phyloP scores from a whole-genome alignment of 768 basidiomycete species.

The Mycena chlorophos region DNA sequence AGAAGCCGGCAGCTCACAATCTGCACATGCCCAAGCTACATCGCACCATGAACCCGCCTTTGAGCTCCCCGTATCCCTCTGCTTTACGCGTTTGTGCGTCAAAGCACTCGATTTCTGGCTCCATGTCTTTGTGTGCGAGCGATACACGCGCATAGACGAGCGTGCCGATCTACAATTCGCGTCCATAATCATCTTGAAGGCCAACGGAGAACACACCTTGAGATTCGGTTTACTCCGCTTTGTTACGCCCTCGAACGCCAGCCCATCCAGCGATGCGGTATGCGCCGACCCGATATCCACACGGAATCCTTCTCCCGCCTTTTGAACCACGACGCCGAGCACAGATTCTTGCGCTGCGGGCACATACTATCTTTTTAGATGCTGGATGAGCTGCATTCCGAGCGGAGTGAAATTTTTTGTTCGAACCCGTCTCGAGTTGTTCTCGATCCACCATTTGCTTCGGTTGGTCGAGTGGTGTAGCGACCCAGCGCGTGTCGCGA shows the following conservation, averaged over 20 bases:
- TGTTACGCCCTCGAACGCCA: conserved; percentile 95
- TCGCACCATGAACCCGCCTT: conserved; percentile 79
- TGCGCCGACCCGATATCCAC: conserved; percentile 94
- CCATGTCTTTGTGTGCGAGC: conserved; percentile 95
- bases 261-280: conserved; percentile 77
- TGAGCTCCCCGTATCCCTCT: conserved; percentile 92
- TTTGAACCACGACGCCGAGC: conserved; percentile 77
- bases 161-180: conserved; percentile 94
- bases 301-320: conserved; percentile 85
- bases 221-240: conserved; percentile 93
- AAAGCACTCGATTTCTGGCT: conserved; percentile 96
- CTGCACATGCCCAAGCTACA: conserved; percentile 86
- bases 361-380: conserved; percentile 63
- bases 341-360: conserved; percentile 90
- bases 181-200: no score
- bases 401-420: conserved; percentile 4
- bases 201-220: conserved; percentile 61
- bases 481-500: conserved; percentile 69
- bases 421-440: conserved; percentile 74
- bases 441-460: conserved; percentile 88
- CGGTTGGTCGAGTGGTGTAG: conserved; percentile 70
- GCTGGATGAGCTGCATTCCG: conserved; percentile 8
- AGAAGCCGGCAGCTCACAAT: conserved; percentile 35
- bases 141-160: conserved; percentile 92
- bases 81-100: conserved; percentile 90